Evolutionary conservation across 495 filamentous ascomycete genomes (phyloP).

Genomic region (Podospora pseudopauciseta): DNA sequence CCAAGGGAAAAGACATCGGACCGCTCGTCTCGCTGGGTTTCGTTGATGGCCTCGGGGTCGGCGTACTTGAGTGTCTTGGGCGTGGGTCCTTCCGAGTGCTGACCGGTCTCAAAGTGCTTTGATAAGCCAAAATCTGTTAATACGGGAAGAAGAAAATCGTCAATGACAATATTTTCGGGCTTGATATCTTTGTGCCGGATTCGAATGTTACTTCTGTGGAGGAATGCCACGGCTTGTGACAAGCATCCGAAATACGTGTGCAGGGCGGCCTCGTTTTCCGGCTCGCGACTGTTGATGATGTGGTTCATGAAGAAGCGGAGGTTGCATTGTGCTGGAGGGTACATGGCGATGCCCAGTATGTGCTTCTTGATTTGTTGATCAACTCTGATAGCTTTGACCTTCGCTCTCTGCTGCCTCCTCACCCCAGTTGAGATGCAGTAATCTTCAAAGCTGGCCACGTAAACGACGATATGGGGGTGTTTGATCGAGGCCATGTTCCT

Average conservation of each 20-base stretch:
- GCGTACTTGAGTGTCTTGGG: slow-evolving; percentile 42
- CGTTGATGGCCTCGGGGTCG: slow-evolving; percentile 43
- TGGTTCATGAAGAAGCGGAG: slow-evolving; percentile 31
- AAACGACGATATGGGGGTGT: slow-evolving; percentile 35
- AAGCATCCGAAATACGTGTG: slow-evolving; percentile 38
- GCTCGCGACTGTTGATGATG: slow-evolving; percentile 13
- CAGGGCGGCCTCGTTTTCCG: slow-evolving; percentile 23
- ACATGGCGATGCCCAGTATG: slow-evolving; percentile 37
- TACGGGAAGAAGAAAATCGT: slow-evolving; percentile 31
- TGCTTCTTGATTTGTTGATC: slow-evolving; percentile 30
- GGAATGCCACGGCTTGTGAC: slow-evolving; percentile 36
- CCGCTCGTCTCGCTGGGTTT: slow-evolving; percentile 36
- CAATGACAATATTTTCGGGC: slow-evolving; percentile 45
- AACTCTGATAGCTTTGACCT: slow-evolving; percentile 13
- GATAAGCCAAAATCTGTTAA: slow-evolving; percentile 48
- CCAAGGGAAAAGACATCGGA: slow-evolving; percentile 50
- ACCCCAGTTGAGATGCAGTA: slow-evolving; percentile 29
- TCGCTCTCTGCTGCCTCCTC: slow-evolving; percentile 5
- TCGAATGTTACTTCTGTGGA: slow-evolving; percentile 33
- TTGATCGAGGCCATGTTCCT: slow-evolving; percentile 28
- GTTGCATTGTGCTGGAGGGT: slow-evolving; percentile 32
- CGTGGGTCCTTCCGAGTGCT: slow-evolving; percentile 33
- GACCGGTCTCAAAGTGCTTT: slow-evolving; percentile 35
- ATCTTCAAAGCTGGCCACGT: slow-evolving; percentile 35
- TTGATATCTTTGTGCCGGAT: slow-evolving; percentile 49